Evolutionary conservation across 2,329 filamentous ascomycete genomes (phyloP).

Genomic region (Mycosphaerelloides madeirae): DNA sequence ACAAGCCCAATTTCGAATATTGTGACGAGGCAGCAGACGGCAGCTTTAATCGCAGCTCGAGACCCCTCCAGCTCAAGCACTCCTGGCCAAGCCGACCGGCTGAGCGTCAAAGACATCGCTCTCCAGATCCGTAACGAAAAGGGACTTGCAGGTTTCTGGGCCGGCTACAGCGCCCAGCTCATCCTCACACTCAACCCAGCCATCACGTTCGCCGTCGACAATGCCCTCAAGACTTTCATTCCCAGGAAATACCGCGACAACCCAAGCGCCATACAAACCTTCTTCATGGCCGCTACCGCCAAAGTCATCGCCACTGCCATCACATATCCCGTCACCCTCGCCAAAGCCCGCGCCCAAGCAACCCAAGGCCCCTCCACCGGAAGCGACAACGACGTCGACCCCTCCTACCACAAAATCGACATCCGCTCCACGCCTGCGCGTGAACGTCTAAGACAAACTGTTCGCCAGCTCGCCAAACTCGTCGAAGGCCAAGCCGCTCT

Average conservation of each 20-base stretch:
- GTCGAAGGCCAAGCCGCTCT: conserved; percentile 29
- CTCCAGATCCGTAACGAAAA: conserved; percentile 62
- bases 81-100: conserved; percentile 25
- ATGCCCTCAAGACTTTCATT: conserved; percentile 61
- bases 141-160: conserved; percentile 75
- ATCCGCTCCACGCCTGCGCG: conserved; percentile 10
- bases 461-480: conserved; percentile 17
- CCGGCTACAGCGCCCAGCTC: conserved; percentile 76
- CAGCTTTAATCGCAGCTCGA: conserved; percentile 47
- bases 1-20: conserved; percentile 80
- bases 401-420: conserved; percentile 12
- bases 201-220: conserved; percentile 79
- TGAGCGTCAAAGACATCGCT: conserved; percentile 53
- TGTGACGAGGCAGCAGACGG: conserved; percentile 75
- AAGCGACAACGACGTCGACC: conserved; percentile 20
- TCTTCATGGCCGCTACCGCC: conserved; percentile 67
- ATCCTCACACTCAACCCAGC: conserved; percentile 80
- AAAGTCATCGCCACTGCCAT: conserved; percentile 71
- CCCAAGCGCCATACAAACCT: conserved; percentile 53
- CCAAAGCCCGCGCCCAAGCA: conserved; percentile 74
- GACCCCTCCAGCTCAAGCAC: conserved; percentile 30
- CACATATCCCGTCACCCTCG: conserved; percentile 81
- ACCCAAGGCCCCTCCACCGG: conserved; percentile 31
- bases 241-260: conserved; percentile 49
- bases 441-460: conserved; percentile 6